A percentile compares a stretch with the other conserved stretches of the same genome.
phyloP scores from a whole-genome alignment of 768 basidiomycete species.

The Termitomyces sp. region DNA sequence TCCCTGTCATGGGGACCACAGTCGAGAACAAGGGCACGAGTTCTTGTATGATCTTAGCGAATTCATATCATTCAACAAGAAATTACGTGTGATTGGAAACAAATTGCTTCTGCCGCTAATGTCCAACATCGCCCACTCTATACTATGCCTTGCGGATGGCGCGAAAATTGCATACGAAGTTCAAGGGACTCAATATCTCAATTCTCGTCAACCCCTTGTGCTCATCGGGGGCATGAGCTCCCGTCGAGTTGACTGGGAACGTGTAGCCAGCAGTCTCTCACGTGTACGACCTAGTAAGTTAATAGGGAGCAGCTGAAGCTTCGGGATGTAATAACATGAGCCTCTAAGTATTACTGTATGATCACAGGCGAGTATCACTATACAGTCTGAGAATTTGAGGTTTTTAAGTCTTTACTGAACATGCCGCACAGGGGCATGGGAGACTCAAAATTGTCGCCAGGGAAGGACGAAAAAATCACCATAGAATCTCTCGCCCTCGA shows the following conservation, averaged over 20 bases:
- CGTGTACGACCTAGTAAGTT: constrained; percentile 33
- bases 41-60: too few relatives aligned
- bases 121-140: constrained; percentile 14
- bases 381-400: neutral
- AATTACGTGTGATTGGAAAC: too few relatives aligned
- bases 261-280: constrained; percentile 28
- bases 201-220: constrained; percentile 29
- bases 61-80: too few relatives aligned
- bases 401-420: neutral
- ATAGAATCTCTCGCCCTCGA: constrained; percentile 44
- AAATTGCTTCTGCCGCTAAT: neutral
- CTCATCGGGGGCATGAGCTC: constrained; percentile 39
- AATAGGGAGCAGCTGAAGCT: too few relatives aligned
- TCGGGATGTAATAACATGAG: neutral
- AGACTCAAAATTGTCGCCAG: constrained; percentile 29
- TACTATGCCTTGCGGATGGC: constrained; percentile 32
- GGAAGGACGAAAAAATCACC: constrained; percentile 31
- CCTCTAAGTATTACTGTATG: constrained; percentile 35
- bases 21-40: too few relatives aligned
- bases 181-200: constrained; percentile 29
- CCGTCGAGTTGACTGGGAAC: constrained; percentile 34
- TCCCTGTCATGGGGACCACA: too few relatives aligned
- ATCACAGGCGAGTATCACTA: constrained; percentile 23
- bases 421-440: constrained; percentile 36
- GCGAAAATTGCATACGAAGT: constrained; percentile 38